phyloP scores from a whole-genome alignment of 2,329 filamentous ascomycete species.

The Grosmannia clavigera region DNA sequence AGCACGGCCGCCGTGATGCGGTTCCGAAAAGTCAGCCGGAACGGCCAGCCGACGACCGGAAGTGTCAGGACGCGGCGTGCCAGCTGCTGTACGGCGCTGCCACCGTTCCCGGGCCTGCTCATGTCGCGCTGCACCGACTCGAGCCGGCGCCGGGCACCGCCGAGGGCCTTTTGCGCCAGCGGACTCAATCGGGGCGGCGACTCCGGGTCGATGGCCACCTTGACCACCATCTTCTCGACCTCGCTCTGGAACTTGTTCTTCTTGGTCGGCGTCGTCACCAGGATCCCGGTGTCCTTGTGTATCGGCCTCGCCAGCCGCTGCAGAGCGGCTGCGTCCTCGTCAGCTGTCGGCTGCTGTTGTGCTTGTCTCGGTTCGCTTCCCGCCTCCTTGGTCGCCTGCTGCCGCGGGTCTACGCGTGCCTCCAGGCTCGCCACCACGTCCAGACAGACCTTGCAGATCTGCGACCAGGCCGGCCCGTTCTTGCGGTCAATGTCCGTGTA shows the following conservation, averaged over 20 bases:
- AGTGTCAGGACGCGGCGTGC: slow-evolving; percentile 36
- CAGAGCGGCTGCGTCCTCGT: no score
- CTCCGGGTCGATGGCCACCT: slow-evolving; percentile 33
- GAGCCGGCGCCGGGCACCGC: slow-evolving; percentile 33
- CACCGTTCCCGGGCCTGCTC: slow-evolving; percentile 34
- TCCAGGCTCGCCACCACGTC: slow-evolving; percentile 56
- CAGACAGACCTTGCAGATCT: slow-evolving; percentile 59
- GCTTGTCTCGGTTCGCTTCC: slow-evolving; percentile 2
- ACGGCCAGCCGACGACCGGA: slow-evolving; percentile 45
- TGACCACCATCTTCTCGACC: slow-evolving; percentile 32
- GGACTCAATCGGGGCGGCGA: slow-evolving; percentile 37
- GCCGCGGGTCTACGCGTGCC: slow-evolving; percentile 43
- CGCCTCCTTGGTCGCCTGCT: no score
- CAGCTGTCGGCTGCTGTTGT: not conserved
- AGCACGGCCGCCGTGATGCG: slow-evolving; percentile 56
- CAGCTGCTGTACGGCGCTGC: slow-evolving; percentile 34
- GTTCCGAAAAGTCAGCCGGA: slow-evolving; percentile 57
- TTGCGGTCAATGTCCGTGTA: slow-evolving; percentile 79
- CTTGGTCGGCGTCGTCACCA: slow-evolving; percentile 24
- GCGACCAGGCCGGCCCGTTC: slow-evolving; percentile 69
- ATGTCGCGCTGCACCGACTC: slow-evolving; percentile 43
- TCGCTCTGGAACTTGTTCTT: slow-evolving; percentile 26
- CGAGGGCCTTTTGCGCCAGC: slow-evolving; percentile 35
- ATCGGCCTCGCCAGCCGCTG: slow-evolving; percentile 25
- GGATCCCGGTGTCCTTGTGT: slow-evolving; percentile 30